A percentile compares a stretch with the other conserved stretches of the same genome.
Evolutionary conservation across 768 basidiomycete genomes (phyloP).

Genomic region (Trametes maxima): DNA sequence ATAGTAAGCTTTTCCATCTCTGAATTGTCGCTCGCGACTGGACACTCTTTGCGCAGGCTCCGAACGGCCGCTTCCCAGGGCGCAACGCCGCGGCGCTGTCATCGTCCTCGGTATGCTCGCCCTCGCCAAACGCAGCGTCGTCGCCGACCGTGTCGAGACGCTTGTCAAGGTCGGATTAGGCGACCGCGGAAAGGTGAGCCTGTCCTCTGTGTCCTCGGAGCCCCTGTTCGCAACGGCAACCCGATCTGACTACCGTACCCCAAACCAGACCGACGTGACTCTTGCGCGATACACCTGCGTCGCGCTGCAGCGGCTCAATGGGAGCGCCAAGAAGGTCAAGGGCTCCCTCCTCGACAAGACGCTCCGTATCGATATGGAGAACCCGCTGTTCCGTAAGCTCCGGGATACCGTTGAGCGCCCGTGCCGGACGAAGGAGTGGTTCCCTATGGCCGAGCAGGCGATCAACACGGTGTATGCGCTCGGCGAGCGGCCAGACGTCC

Average conservation of each 20-base stretch:
- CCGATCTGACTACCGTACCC: not conserved
- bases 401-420: conserved; percentile 80
- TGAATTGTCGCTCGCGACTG: not conserved
- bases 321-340: conserved; percentile 97
- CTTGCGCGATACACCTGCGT: conserved; percentile 94
- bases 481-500: conserved; percentile 87
- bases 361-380: conserved; percentile 84
- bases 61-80: conserved; percentile 69
- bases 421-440: conserved; percentile 90
- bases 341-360: conserved; percentile 90
- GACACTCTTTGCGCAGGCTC: conserved; percentile 52
- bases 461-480: conserved; percentile 96
- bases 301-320: conserved; percentile 88
- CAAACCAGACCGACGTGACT: conserved; percentile 73
- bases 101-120: conserved; percentile 98
- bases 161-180: conserved; percentile 89
- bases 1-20: conserved; percentile 56
- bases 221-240: not conserved
- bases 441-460: conserved; percentile 93
- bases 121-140: conserved; percentile 73
- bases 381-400: conserved; percentile 80
- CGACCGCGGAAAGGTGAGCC: conserved; percentile 71
- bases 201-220: not conserved
- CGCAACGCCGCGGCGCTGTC: conserved; percentile 92
- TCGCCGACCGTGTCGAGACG: conserved; percentile 80